Base-by-base conservation (phyloP, 1,139 yeast species). In the Kodamaea ohmeri region DNA sequence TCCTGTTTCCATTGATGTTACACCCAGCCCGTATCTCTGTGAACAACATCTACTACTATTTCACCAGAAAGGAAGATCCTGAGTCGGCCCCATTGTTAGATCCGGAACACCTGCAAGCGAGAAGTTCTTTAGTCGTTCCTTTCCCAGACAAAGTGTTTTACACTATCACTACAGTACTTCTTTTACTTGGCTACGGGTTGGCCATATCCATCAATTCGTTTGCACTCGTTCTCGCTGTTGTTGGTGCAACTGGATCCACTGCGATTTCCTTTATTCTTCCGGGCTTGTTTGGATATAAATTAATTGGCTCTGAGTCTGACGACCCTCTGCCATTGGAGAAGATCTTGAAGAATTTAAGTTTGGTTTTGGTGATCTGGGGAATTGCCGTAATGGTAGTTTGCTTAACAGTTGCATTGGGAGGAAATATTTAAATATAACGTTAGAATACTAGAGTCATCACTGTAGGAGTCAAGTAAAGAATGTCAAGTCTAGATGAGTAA, bases 1-100 rank as follows among this genome's bases (percentile, higher is more conserved):
- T 92, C 45, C 85, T 96, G 6, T 92, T 83, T 65, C 98, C 98
- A 14, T 71, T 92, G 49, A 85, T 90, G 83, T 77, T 88, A 53
- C 96, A 90, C 57, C 98, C 98, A 1, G 86, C 95, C 34, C 70
- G 98, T 41, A 81, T 87, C 20, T 86, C 97, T 1, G 68, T 83
- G 22, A 84, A 87, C 57, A 88, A 90, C 59, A 77, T 90, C 47
- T 61, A 74, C 39, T 75, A 74, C 52, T 82, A 85, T 76, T 34
- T 40, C 17, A 19, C 38, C 4, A 26, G 14, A 28, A 35, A 20
- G 22, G 31, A 32, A 7, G 37, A 35, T 16, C 24, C 40, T 5
- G 47, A 43, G 29, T 31, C 29, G 12, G 35, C 49, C 5, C 45
- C 49, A 2, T 48, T 51, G 42, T 40, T 48, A 30, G 47, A 41